A percentile compares a stretch with the other conserved stretches of the same genome.
Evolutionary conservation across 805 yeast species (phyloP).

Genomic region (Starmerella stellata): DNA sequence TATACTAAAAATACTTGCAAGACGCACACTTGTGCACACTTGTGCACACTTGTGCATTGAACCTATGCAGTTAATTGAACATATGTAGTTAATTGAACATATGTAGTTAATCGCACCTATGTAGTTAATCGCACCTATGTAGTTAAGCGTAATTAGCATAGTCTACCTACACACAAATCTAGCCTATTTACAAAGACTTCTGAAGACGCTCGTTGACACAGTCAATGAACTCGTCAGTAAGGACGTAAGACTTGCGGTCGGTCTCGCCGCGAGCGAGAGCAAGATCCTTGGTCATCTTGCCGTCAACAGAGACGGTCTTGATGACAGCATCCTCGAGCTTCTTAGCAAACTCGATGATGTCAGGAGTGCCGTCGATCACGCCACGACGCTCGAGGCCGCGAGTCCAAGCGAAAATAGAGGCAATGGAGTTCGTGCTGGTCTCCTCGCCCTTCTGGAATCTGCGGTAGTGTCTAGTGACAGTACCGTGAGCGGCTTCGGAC

Average conservation of each 20-base stretch:
- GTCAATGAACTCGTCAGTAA: slow-evolving; percentile 79
- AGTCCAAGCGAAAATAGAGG: slow-evolving; percentile 93
- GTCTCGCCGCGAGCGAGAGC: slow-evolving; percentile 81
- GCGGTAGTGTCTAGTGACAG: slow-evolving; percentile 93
- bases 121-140: too few species aligned
- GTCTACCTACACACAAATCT: too few species aligned
- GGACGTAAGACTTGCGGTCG: slow-evolving; percentile 62
- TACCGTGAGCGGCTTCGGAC: slow-evolving; percentile 97
- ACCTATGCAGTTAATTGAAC: too few species aligned
- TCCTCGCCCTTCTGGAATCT: slow-evolving; percentile 93
- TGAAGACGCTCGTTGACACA: slow-evolving; percentile 55
- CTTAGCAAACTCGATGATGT: slow-evolving; percentile 63
- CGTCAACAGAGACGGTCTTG: slow-evolving; percentile 67
- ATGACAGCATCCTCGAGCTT: slow-evolving; percentile 65
- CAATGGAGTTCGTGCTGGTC: slow-evolving; percentile 92
- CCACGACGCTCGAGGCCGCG: slow-evolving; percentile 90
- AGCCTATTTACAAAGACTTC: too few species aligned
- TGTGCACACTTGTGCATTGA: too few species aligned
- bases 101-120: too few species aligned
- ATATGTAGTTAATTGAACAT: too few species aligned
- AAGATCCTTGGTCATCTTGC: slow-evolving; percentile 89
- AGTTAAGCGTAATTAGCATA: too few species aligned
- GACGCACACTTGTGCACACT: too few species aligned
- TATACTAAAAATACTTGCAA: too few species aligned
- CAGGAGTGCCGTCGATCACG: slow-evolving; percentile 68